Evolutionary conservation across 1,139 yeast species (phyloP), one percentile per base, ranked within the genome.

Genomic region (Candida anutae): DNA sequence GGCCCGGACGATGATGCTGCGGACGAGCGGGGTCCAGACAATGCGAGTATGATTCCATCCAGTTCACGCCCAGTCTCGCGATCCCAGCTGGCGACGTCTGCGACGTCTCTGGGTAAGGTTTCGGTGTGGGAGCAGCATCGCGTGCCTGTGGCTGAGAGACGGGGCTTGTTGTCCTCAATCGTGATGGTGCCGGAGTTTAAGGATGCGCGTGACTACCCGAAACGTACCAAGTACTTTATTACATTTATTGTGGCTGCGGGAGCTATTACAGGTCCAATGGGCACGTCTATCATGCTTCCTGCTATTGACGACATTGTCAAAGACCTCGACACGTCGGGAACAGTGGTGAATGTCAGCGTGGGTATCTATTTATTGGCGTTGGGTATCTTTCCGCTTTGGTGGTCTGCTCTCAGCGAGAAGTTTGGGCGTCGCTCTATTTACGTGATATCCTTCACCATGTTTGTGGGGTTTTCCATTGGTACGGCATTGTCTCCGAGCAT

Each of bases 361-460:
- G 95, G 95, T 43, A 69, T 83, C 9, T 84, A 83, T 47, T 54
- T 83, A 16, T 48, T 83, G 13, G 64, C 90, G 1, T 48, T 85
- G 23, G 95, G 95, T 10, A 62, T 84, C 1, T 77, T 83, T 44
- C 95, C 95, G 1, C 48, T 85, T 25, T 85, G 94, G 94, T 85
- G 95, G 94, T 78, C 90, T 5, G 71, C 81, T 5, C 66, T 82
- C 33, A 76, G 88, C 28, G 95, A 85, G 48, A 56, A 64, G 31
- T 69, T 71, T 40, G 95, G 95, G 3, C 62, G 95, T 38, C 57
- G 95, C 31, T 63, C 77, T 1, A 77, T 84, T 14, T 85, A 84
- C 50, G 54, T 85, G 15, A 43, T 77, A 3, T 78, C 90, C 4
- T 84, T 82, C 46, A 42, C 65, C 0, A 46, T 81, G 26, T 77